These are phyloP conservation scores for Alisma plantagoaquatica DNA, from an alignment of 106 monocot species.

Conservation along the genomic window DNA sequence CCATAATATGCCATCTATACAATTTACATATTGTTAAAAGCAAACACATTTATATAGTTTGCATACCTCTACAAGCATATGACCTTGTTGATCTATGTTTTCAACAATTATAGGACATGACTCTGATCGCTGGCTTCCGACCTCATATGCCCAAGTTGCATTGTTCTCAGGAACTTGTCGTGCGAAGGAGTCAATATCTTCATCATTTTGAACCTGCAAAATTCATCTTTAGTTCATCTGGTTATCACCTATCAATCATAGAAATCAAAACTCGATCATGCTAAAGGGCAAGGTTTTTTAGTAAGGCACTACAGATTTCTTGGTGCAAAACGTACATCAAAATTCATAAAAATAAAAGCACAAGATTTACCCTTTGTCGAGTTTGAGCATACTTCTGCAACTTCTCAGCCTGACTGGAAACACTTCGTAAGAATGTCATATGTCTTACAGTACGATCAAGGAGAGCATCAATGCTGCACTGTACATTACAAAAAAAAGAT, in stretches of 20 bases:
- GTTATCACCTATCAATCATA: neutral
- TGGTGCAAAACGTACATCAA: neutral
- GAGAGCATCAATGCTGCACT: slow-evolving; percentile 87
- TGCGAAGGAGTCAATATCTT: neutral
- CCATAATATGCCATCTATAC: too few relatives aligned
- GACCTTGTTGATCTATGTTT: slow-evolving; percentile 59
- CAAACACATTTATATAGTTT: too few relatives aligned
- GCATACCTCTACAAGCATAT: slow-evolving; percentile 79
- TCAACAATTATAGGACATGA: slow-evolving; percentile 53
- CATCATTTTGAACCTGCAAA: slow-evolving; percentile 23
- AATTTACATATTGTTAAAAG: too few relatives aligned
- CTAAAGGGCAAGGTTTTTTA: neutral
- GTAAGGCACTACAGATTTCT: neutral
- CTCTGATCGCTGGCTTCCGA: slow-evolving; percentile 21
- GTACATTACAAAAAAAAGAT: slow-evolving; percentile 12
- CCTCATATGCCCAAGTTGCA: slow-evolving; percentile 19
- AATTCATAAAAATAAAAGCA: neutral
- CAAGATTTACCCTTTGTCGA: slow-evolving; percentile 15
- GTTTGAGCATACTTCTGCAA: slow-evolving; percentile 31
- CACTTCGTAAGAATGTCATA: slow-evolving; percentile 59
- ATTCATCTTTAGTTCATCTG: too few relatives aligned
- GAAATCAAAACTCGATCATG: neutral
- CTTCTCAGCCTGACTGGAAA: slow-evolving; percentile 56
- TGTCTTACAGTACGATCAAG: slow-evolving; percentile 71
- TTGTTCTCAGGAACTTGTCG: neutral